phyloP scores from a whole-genome alignment of 2,329 filamentous ascomycete genomes.

The Xylariaceae sp. region DNA sequence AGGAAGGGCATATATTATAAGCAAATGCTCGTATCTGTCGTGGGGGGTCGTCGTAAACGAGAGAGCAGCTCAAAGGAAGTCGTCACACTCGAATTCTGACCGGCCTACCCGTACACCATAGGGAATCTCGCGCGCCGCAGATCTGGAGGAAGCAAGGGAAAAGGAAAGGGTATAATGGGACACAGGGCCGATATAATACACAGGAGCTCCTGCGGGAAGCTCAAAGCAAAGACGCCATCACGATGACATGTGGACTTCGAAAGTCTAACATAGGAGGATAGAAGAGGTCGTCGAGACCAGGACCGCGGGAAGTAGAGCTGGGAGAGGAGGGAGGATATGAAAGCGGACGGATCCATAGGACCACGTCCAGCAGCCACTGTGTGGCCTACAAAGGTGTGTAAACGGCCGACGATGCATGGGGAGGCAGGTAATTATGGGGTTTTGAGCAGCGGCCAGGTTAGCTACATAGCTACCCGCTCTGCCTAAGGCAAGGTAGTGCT shows the following conservation, averaged over 20 bases:
- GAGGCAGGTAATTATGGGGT: slow-evolving; percentile 23
- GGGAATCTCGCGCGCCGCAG: too few species aligned
- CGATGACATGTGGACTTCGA: slow-evolving; percentile 26
- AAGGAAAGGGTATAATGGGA: slow-evolving; percentile 2
- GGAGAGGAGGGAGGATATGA: slow-evolving; percentile 41
- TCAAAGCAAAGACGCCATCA: slow-evolving; percentile 36
- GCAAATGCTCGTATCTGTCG: too few species aligned
- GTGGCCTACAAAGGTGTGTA: slow-evolving; percentile 17
- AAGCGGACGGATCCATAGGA: slow-evolving; percentile 26
- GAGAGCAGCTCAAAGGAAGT: too few species aligned
- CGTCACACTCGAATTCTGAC: too few species aligned
- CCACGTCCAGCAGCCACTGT: slow-evolving; percentile 18
- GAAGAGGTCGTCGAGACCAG: slow-evolving; percentile 17
- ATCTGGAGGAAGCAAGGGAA: neutral
- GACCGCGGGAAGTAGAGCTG: slow-evolving; percentile 23
- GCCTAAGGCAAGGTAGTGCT: slow-evolving; percentile 11
- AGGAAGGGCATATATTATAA: too few species aligned
- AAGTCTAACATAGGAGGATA: slow-evolving; percentile 16
- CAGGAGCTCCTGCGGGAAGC: slow-evolving; percentile 11
- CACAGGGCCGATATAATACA: slow-evolving; percentile 21
- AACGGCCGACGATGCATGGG: slow-evolving; percentile 18
- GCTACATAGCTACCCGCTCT: too few species aligned
- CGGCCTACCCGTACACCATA: too few species aligned
- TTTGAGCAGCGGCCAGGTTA: slow-evolving; percentile 17
- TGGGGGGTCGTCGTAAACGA: too few species aligned